These are phyloP conservation scores for Kondoa subrosea DNA, from an alignment of 768 basidiomycete genomes.

Conservation along the genomic window DNA sequence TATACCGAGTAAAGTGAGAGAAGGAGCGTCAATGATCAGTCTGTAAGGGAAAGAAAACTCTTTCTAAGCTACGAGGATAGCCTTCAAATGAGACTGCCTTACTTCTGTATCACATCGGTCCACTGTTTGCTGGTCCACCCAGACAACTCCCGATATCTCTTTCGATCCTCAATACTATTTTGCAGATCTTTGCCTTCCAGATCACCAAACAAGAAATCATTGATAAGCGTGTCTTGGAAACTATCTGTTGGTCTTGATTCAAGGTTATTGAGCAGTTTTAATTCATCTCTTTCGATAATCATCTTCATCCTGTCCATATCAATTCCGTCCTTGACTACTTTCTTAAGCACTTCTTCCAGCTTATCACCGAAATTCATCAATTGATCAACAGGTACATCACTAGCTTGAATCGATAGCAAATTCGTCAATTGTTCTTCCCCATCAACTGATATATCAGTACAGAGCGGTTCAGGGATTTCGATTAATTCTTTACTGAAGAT, in stretches of 20 bases:
- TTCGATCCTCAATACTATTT: constrained; percentile 58
- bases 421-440: constrained; percentile 55
- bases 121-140: constrained; percentile 61
- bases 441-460: constrained; percentile 56
- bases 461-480: constrained; percentile 75
- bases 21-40: constrained; percentile 62
- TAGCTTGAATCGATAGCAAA: constrained; percentile 59
- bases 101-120: constrained; percentile 60
- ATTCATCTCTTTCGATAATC: constrained; percentile 70
- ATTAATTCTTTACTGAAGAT: constrained; percentile 61
- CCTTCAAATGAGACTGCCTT: constrained; percentile 26
- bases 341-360: constrained; percentile 50
- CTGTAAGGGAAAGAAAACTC: neutral
- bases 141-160: constrained; percentile 49
- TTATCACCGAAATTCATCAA: constrained; percentile 54
- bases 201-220: constrained; percentile 38
- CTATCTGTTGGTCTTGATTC: constrained; percentile 69
- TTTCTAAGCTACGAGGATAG: neutral
- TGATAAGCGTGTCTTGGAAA: constrained; percentile 56
- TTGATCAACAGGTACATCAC: constrained; percentile 65
- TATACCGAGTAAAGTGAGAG: constrained; percentile 63
- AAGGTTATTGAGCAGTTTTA: constrained; percentile 71
- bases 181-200: constrained; percentile 63
- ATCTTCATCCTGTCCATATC: constrained; percentile 81
- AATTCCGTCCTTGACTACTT: constrained; percentile 55